These are phyloP conservation scores for Aspergillus nidulans DNA, from an alignment of 495 filamentous ascomycete species.

Conservation along the genomic window DNA sequence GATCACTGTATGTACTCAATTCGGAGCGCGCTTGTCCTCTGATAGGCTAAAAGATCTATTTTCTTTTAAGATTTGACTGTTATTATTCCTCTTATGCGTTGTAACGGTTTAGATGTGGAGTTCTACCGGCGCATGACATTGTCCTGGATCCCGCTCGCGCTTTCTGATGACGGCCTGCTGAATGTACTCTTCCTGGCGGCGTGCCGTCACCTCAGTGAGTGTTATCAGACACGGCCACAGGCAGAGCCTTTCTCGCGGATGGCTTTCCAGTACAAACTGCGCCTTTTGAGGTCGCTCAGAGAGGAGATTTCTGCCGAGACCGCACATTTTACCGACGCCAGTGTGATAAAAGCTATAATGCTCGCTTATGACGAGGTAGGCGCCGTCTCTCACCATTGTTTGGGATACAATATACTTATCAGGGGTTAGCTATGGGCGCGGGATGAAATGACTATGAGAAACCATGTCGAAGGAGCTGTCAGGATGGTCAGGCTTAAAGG, in stretches of 20 bases:
- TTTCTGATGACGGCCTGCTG: neutral
- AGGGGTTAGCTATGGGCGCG: conserved; percentile 17
- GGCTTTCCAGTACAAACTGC: conserved; percentile 6
- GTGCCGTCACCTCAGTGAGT: neutral
- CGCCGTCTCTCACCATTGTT: no score
- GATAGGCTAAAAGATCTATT: no score
- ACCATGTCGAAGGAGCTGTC: conserved; percentile 19
- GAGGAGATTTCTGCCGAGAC: neutral
- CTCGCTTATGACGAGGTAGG: conserved; percentile 24
- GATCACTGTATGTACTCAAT: conserved; percentile 2
- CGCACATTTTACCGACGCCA: conserved; percentile 17
- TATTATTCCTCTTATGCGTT: conserved; percentile 21
- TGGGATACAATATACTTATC: no score
- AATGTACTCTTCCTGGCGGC: conserved; percentile 1
- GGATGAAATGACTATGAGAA: conserved; percentile 17
- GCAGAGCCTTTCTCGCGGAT: neutral
- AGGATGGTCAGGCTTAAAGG: conserved; percentile 21
- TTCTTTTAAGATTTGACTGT: conserved; percentile 4
- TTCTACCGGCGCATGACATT: conserved; percentile 12
- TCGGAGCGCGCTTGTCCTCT: neutral
- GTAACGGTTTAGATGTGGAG: conserved; percentile 2
- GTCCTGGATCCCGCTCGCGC: neutral
- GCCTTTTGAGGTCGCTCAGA: neutral
- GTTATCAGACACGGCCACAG: neutral
- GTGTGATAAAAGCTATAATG: conserved; percentile 22